phyloP scores from a whole-genome alignment of 495 filamentous ascomycete genomes.

The Aspergillus mulundensis region DNA sequence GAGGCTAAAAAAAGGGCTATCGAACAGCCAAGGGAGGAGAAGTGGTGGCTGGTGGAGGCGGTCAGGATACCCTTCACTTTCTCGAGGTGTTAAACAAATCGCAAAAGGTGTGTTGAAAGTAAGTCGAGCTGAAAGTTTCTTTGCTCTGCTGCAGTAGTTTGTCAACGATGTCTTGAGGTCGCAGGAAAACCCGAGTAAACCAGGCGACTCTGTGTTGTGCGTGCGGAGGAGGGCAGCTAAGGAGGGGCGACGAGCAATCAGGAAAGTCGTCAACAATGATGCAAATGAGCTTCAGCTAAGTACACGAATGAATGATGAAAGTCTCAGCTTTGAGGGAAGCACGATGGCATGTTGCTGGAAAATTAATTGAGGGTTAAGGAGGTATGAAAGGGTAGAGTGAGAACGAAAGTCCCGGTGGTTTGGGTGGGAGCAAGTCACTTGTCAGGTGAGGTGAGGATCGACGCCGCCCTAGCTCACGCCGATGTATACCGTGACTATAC shows the following conservation, averaged over 20 bases:
- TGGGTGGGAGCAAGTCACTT: background rate
- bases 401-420: slow-evolving; percentile 1
- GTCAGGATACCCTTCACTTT: slow-evolving; percentile 7
- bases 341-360: background rate
- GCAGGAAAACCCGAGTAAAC: background rate
- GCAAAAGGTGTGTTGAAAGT: background rate
- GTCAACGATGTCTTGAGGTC: background rate
- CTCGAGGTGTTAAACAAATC: background rate
- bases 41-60: slow-evolving; percentile 17
- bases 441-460: background rate
- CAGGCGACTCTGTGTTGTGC: slow-evolving; percentile 8
- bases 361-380: background rate
- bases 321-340: background rate
- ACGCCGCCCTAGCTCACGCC: background rate
- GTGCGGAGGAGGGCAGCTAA: slow-evolving; percentile 9
- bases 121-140: background rate
- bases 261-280: slow-evolving; percentile 12
- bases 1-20: slow-evolving; percentile 5
- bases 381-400: background rate
- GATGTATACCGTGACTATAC: background rate
- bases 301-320: background rate
- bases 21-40: slow-evolving; percentile 2
- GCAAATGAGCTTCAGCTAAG: slow-evolving; percentile 6
- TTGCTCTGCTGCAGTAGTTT: background rate
- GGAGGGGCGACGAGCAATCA: slow-evolving; percentile 9